A percentile compares a stretch with the other conserved stretches of the same genome.
Evolutionary conservation across 495 filamentous ascomycete genomes (phyloP).

Genomic region (Terfezia boudieri): DNA sequence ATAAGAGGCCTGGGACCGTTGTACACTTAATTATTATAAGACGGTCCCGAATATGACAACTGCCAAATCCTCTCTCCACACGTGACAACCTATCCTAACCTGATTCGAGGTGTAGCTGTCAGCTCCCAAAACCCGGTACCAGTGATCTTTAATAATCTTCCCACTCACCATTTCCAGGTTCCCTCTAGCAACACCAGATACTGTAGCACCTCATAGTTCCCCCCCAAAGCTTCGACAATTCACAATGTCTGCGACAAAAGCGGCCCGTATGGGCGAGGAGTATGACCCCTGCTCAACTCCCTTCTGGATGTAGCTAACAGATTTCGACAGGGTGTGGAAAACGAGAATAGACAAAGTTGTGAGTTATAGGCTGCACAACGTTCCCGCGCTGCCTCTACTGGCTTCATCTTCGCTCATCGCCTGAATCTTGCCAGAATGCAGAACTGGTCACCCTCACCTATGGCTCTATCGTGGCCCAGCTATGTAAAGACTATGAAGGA

Average conservation of each 20-base stretch:
- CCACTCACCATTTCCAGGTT: too few relatives aligned
- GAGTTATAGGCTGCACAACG: conserved; percentile 1
- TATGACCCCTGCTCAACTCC: conserved; percentile 27
- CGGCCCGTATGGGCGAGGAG: conserved; percentile 91
- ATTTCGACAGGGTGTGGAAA: conserved; percentile 65
- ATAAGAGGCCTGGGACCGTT: too few relatives aligned
- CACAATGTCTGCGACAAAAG: conserved; percentile 64
- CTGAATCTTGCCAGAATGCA: conserved; percentile 35
- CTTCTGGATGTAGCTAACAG: neutral
- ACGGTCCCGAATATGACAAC: too few relatives aligned
- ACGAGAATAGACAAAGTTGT: conserved; percentile 43
- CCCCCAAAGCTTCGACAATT: neutral
- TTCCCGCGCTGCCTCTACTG: neutral
- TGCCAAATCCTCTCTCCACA: too few relatives aligned
- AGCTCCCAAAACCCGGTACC: too few relatives aligned
- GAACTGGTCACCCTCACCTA: conserved; percentile 95
- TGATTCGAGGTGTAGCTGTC: too few relatives aligned
- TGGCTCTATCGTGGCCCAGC: conserved; percentile 86
- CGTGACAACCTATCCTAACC: too few relatives aligned
- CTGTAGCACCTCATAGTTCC: neutral
- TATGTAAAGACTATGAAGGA: conserved; percentile 84
- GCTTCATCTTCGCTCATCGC: neutral
- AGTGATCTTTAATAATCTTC: too few relatives aligned
- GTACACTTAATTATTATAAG: too few relatives aligned
- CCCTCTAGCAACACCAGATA: too few relatives aligned